Conservation (phyloP, 2,329 filamentous ascomycete species). For the Trichothecium sympodiale region DNA sequence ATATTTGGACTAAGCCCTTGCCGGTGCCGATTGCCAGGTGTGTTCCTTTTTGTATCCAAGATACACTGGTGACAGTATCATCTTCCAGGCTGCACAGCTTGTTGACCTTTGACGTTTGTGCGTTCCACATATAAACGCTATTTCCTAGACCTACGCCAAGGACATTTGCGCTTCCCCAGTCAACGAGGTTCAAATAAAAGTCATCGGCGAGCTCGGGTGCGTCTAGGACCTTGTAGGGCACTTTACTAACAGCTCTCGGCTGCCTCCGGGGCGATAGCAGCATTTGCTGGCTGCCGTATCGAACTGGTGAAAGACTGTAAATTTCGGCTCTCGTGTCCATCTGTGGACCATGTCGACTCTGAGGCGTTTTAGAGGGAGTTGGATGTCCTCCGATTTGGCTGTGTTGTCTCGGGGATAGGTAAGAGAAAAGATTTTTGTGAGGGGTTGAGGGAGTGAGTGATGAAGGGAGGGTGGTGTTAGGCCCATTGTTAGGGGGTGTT, state of each 20-base stretch:
- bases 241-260: slow-evolving; percentile 83
- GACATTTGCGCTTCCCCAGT: slow-evolving; percentile 94
- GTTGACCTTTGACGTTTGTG: slow-evolving; percentile 78
- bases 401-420: slow-evolving; percentile 66
- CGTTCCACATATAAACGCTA: slow-evolving; percentile 98
- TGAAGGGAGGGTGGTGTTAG: slow-evolving; percentile 53
- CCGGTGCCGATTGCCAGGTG: slow-evolving; percentile 92
- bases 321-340: slow-evolving; percentile 84
- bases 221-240: slow-evolving; percentile 95
- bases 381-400: slow-evolving; percentile 66
- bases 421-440: slow-evolving; percentile 94
- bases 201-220: slow-evolving; percentile 93
- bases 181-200: slow-evolving; percentile 94
- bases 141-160: slow-evolving; percentile 85
- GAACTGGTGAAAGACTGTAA: slow-evolving; percentile 90
- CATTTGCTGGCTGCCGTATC: slow-evolving; percentile 87
- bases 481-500: slow-evolving; percentile 63
- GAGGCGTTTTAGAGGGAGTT: slow-evolving; percentile 80
- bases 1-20: slow-evolving; percentile 92
- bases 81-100: slow-evolving; percentile 88
- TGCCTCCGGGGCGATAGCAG: slow-evolving; percentile 82
- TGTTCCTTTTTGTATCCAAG: slow-evolving; percentile 95
- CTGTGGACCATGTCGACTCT: slow-evolving; percentile 78
- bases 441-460: slow-evolving; percentile 86
- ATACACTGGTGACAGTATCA: slow-evolving; percentile 92